Conservation (phyloP, 768 basidiomycete species). For the Mycena epipterygia region DNA sequence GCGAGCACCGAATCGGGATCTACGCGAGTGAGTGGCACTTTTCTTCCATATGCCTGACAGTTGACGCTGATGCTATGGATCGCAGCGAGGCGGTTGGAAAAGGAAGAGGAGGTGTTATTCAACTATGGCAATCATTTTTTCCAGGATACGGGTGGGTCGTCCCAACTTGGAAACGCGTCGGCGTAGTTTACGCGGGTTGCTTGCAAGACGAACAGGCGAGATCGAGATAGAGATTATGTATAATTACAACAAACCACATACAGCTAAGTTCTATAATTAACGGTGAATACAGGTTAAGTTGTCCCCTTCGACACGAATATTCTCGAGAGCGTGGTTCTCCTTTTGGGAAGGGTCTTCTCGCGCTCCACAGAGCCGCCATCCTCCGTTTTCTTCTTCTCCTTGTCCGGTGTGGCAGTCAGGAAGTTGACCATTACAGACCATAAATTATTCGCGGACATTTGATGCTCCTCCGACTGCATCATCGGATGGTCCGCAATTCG, state of each 20-base stretch:
- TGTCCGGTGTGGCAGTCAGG: constrained; percentile 67
- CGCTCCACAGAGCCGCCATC: not conserved
- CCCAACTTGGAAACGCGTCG: no score
- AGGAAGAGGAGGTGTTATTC: constrained; percentile 67
- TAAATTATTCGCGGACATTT: constrained; percentile 77
- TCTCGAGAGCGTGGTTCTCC: constrained; percentile 28
- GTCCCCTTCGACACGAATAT: constrained; percentile 21
- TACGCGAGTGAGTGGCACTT: constrained; percentile 61
- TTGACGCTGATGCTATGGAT: not conserved
- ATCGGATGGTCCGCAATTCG: constrained; percentile 79
- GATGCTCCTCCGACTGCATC: constrained; percentile 64
- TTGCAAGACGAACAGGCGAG: no score
- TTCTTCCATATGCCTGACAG: not conserved
- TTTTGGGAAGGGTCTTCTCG: constrained; percentile 3
- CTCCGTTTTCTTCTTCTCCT: constrained; percentile 38
- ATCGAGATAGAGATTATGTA: no score
- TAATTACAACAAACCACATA: no score
- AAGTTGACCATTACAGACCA: constrained; percentile 79
- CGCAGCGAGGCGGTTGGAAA: constrained; percentile 54
- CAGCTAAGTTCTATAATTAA: not conserved
- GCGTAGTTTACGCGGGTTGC: no score
- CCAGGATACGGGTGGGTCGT: no score
- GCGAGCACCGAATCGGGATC: constrained; percentile 77
- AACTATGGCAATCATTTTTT: constrained; percentile 72
- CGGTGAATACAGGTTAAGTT: not conserved